A percentile compares a stretch with the other conserved stretches of the same genome.
phyloP scores from a whole-genome alignment of 139 green algal genomes.

The Chlorella vulgaris region DNA sequence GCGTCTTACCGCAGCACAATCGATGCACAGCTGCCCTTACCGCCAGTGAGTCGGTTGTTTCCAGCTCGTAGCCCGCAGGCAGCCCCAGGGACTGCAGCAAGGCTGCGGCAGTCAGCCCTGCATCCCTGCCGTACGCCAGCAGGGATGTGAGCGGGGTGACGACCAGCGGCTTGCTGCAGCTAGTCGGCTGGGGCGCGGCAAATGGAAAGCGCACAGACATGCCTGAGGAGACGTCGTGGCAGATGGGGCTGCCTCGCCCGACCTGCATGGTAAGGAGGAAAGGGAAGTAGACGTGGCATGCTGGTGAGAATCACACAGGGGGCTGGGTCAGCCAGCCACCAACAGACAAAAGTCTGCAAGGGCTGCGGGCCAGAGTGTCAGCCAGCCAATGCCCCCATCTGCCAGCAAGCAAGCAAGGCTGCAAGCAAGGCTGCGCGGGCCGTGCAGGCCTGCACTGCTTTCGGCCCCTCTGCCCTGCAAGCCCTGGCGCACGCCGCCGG shows the following conservation, averaged over 20 bases:
- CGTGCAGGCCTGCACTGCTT: too few relatives aligned
- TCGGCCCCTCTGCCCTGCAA: too few relatives aligned
- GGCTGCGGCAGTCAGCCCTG: background rate
- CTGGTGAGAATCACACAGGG: too few relatives aligned
- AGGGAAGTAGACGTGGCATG: background rate
- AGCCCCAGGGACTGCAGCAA: background rate
- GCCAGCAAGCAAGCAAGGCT: too few relatives aligned
- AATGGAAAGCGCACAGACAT: background rate
- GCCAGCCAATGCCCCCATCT: too few relatives aligned
- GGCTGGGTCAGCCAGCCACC: too few relatives aligned
- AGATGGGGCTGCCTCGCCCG: background rate
- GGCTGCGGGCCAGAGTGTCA: too few relatives aligned
- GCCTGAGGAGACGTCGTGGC: constrained; percentile 1
- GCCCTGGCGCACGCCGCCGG: too few relatives aligned
- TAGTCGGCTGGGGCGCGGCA: background rate
- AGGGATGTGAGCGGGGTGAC: constrained; percentile 21
- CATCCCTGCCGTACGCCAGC: background rate
- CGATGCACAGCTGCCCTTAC: background rate
- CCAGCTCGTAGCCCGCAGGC: background rate
- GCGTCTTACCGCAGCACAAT: background rate
- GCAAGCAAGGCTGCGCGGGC: too few relatives aligned
- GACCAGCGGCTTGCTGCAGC: background rate
- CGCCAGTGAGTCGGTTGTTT: constrained; percentile 2
- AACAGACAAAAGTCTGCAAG: too few relatives aligned
- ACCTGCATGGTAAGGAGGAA: background rate